Base-by-base conservation (phyloP, 192 early-diverging fungal genomes). In the Entophlyctis luteolus region DNA sequence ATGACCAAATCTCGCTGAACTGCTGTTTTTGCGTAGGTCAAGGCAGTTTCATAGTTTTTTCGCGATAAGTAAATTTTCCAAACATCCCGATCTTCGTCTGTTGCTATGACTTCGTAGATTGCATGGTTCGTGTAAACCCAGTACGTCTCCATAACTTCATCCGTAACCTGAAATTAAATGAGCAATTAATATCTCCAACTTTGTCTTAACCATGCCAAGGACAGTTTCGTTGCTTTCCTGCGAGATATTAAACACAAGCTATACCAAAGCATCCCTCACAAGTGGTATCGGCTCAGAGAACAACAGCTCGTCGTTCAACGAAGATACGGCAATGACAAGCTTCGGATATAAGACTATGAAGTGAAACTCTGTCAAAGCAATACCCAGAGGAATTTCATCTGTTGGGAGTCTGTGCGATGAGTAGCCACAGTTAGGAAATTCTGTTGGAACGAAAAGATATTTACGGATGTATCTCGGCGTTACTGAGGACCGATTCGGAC, bases 61-160 rank as follows among this genome's bases (percentile, higher is more conserved):
- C 86, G 86, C 29, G 87, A 75, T 37, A 99, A 75, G 70, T 90
- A 97, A 1, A 98, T 82, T 33, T 86, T 82, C 97, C 97, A 99
- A 3, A 96, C 88, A 63, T 99, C 89, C 35, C 94, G 86, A 57
- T 94, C 93, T 79, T 99, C 97, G 33, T 95, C 89, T 0, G 81
- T 87, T 25, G 97, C 85, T 28, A 93, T 81, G n/a, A 99, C 75
- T 77, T 99, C 95, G 66, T 88, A 91, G 35, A 99, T 84, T 2
- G 88, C 79, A 10, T 75, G 59, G n/a, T 87, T 88, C 3, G 94
- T 96, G 39, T 85, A 91, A 28, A 97, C 78, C 97, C 97, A 99
- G 60, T 87, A 94, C 0, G 95, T 96, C 56, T 87, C 85, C 65
- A 91, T 90, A 14, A 82, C 68, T 33, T 75, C 78, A 67, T 98